Evolutionary conservation across 2,329 filamentous ascomycete species (phyloP).

Genomic region (Fusarium pininemorale): DNA sequence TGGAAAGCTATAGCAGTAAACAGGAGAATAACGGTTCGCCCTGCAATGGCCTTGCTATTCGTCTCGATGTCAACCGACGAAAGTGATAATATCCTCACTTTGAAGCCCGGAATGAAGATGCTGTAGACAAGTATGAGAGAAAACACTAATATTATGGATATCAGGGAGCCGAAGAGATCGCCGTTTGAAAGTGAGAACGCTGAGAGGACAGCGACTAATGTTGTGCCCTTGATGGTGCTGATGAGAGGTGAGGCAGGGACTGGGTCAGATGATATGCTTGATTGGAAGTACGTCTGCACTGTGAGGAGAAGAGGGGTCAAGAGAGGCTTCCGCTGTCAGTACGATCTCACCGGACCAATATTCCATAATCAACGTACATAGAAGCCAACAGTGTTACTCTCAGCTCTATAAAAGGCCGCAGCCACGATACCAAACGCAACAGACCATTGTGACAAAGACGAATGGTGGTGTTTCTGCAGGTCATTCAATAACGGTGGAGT

Average conservation of each 20-base stretch:
- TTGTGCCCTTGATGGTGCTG: not conserved
- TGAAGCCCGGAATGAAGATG: conserved; percentile 21
- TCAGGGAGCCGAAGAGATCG: conserved; percentile 24
- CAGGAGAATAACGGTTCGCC: conserved; percentile 33
- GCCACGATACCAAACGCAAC: conserved; percentile 3
- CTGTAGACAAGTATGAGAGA: conserved; percentile 45
- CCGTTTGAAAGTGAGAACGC: conserved; percentile 42
- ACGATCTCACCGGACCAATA: fast-evolving
- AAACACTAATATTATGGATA: conserved; percentile 43
- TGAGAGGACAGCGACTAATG: not conserved
- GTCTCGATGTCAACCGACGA: conserved; percentile 40
- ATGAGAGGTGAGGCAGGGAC: not conserved
- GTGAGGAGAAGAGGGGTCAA: conserved; percentile 39
- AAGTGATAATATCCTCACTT: not conserved
- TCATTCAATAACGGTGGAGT: not conserved
- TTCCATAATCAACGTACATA: not conserved
- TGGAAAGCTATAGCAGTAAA: conserved; percentile 25
- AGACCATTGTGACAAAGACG: conserved; percentile 11
- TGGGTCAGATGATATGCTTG: not conserved
- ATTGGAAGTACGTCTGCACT: conserved; percentile 1
- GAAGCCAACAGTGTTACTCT: conserved; percentile 1
- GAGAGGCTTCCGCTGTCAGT: conserved; percentile 26
- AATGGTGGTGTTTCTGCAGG: not conserved
- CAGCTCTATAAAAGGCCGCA: conserved; percentile 27
- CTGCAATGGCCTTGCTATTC: conserved; percentile 37